These are phyloP conservation scores for Solanum medicagineum DNA, from an alignment of 257 asterid species.

Conservation along the genomic window DNA sequence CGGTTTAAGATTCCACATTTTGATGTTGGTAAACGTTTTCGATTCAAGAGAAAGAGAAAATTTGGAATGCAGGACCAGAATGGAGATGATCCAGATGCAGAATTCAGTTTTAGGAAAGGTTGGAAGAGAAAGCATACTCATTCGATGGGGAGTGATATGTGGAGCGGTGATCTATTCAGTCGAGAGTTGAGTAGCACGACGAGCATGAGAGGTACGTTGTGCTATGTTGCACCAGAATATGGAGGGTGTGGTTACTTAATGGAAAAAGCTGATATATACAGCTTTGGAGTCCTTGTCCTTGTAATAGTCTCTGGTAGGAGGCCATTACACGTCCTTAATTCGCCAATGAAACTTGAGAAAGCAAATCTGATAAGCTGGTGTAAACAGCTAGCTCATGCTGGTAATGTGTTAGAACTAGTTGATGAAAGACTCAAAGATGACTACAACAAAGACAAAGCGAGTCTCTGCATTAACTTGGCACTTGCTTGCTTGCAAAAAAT, in stretches of 20 bases:
- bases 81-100: conserved; percentile 23
- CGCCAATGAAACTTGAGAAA: conserved; percentile 89
- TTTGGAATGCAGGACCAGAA: conserved; percentile 5
- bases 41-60: conserved; percentile 21
- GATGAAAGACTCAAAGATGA: conserved; percentile 55
- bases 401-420: conserved; percentile 59
- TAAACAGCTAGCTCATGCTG: conserved; percentile 57
- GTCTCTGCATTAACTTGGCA: conserved; percentile 66
- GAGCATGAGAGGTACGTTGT: conserved; percentile 94
- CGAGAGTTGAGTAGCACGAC: conserved; percentile 94
- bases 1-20: conserved; percentile 46
- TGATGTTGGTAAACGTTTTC: conserved; percentile 47
- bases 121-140: conserved; percentile 38
- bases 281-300: conserved; percentile 78
- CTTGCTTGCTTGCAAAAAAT: conserved; percentile 80
- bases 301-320: conserved; percentile 80
- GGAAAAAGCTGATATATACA: conserved; percentile 89
- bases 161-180: conserved; percentile 87
- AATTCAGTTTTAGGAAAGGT: conserved; percentile 69
- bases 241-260: conserved; percentile 57
- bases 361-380: conserved; percentile 89
- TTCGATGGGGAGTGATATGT: conserved; percentile 54
- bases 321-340: conserved; percentile 80
- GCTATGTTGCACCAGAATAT: conserved; percentile 87
- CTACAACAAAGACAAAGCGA: conserved; percentile 56